A percentile compares a stretch with the other conserved stretches of the same genome.
These are phyloP conservation scores for Irpex sp. DNA, from an alignment of 1,284 basidiomycete species.

Conservation along the genomic window DNA sequence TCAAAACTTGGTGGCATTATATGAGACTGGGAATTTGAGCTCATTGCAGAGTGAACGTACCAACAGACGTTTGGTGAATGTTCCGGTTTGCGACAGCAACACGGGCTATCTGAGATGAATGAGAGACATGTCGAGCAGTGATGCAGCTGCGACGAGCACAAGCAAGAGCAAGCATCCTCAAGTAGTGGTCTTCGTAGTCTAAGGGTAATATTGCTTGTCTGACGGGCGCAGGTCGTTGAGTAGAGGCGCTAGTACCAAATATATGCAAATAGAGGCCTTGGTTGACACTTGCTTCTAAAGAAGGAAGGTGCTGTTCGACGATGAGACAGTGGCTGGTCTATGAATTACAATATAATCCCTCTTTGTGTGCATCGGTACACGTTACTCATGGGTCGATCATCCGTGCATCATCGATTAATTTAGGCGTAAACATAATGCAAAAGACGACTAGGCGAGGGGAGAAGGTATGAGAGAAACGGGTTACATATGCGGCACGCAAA, in stretches of 20 bases:
- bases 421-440: slow-evolving; percentile 1
- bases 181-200: background rate
- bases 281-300: too few relatives aligned
- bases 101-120: background rate
- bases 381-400: background rate
- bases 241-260: too few relatives aligned
- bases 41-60: background rate
- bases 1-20: background rate
- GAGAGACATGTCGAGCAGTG: background rate
- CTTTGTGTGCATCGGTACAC: background rate
- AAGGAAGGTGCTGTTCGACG: too few relatives aligned
- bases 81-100: background rate
- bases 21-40: background rate
- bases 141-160: background rate
- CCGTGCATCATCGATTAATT: background rate
- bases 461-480: background rate
- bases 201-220: too few relatives aligned
- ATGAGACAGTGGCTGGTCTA: background rate
- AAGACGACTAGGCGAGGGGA: background rate
- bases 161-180: background rate
- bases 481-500: slow-evolving; percentile 11
- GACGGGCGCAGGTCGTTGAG: too few relatives aligned
- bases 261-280: too few relatives aligned
- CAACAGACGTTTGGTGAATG: background rate
- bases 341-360: background rate